phyloP scores from a whole-genome alignment of 306 rosid genomes.

The Amphicarpaea edgeworthii region DNA sequence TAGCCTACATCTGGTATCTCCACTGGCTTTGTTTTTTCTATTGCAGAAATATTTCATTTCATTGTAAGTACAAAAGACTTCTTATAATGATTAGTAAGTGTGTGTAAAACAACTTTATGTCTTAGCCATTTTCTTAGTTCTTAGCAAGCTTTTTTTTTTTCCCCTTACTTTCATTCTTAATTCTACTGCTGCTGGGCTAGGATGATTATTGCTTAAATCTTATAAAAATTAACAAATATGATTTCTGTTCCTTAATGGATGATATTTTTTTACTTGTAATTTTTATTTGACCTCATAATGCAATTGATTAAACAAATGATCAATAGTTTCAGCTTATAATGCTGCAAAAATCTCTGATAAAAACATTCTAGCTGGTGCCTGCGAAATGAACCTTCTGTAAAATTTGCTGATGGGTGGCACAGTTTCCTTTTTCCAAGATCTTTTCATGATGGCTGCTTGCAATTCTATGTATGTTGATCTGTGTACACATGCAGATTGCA shows the following conservation, averaged over 20 bases:
- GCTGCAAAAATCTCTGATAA: slow-evolving; percentile 22
- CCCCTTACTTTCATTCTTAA: too few species aligned
- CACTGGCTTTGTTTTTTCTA: neutral
- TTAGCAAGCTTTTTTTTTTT: too few species aligned
- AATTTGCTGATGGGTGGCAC: neutral
- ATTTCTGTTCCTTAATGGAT: too few species aligned
- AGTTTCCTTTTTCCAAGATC: neutral
- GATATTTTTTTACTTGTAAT: neutral
- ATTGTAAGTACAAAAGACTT: slow-evolving; percentile 1
- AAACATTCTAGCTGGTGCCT: slow-evolving; percentile 21
- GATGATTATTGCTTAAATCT: slow-evolving; percentile 8
- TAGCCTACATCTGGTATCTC: neutral
- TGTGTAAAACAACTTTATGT: neutral
- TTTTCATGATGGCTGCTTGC: slow-evolving; percentile 2
- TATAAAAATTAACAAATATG: too few species aligned
- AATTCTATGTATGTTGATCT: slow-evolving; percentile 36
- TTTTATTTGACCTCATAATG: slow-evolving; percentile 9
- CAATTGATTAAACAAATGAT: slow-evolving; percentile 6
- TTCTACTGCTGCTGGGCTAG: neutral
- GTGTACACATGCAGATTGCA: slow-evolving; percentile 69
- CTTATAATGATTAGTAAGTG: slow-evolving; percentile 10
- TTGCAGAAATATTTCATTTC: neutral
- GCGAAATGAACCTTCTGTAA: slow-evolving; percentile 19
- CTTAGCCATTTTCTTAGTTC: slow-evolving; percentile 14
- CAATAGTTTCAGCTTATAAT: neutral